phyloP scores from a whole-genome alignment of 768 basidiomycete species.

The Podaxis sp. region DNA sequence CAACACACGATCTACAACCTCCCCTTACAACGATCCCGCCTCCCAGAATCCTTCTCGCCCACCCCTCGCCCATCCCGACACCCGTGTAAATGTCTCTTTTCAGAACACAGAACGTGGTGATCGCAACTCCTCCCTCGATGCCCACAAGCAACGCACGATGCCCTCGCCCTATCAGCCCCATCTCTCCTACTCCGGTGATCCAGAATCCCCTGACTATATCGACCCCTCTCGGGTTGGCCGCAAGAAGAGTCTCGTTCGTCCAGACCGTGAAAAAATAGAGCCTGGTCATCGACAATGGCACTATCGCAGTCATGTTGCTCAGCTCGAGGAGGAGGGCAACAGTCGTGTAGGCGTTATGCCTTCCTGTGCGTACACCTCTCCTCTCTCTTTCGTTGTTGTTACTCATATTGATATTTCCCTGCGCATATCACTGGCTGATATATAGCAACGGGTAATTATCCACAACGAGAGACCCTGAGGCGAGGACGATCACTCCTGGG shows the following conservation, averaged over 20 bases:
- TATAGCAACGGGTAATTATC: constrained; percentile 76
- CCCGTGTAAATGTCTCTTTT: constrained; percentile 57
- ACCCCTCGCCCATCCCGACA: constrained; percentile 29
- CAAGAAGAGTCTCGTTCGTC: constrained; percentile 89
- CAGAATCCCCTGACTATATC: constrained; percentile 35
- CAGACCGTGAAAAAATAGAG: constrained; percentile 95
- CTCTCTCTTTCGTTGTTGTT: constrained; percentile 14
- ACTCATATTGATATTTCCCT: constrained; percentile 2
- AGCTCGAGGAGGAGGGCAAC: constrained; percentile 65
- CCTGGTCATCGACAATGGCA: constrained; percentile 93
- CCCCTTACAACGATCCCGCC: constrained; percentile 30
- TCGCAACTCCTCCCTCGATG: constrained; percentile 53
- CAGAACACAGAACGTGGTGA: constrained; percentile 68
- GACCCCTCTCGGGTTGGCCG: constrained; percentile 56
- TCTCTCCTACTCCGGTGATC: constrained; percentile 24
- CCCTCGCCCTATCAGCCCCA: constrained; percentile 39
- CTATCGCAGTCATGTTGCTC: constrained; percentile 84
- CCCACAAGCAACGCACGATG: constrained; percentile 45
- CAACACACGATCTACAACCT: constrained; percentile 29
- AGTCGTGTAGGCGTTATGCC: constrained; percentile 68
- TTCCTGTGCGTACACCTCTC: constrained; percentile 58
- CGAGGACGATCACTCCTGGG: constrained; percentile 88
- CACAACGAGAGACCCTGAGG: constrained; percentile 55
- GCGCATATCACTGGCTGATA: neutral
- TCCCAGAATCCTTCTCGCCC: constrained; percentile 19